These are phyloP conservation scores for Rugonectria rugulosa DNA, from an alignment of 2,329 filamentous ascomycete species.

Conservation along the genomic window DNA sequence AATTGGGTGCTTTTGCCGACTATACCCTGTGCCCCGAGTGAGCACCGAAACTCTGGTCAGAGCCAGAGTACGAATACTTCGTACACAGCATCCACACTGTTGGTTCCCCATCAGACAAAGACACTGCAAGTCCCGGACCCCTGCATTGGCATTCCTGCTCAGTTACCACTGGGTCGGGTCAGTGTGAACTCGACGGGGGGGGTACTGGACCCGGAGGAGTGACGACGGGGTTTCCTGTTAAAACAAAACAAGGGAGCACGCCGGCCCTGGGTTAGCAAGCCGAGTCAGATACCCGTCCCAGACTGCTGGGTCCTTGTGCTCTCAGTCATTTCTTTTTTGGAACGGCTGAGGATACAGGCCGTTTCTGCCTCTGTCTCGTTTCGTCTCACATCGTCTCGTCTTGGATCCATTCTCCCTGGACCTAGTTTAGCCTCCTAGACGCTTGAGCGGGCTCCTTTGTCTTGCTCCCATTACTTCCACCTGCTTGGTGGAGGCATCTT, in stretches of 20 bases:
- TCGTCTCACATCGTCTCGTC: neutral
- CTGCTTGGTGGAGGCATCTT: conserved; percentile 9
- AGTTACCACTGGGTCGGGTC: conserved; percentile 21
- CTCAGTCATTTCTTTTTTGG: conserved; percentile 18
- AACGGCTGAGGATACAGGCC: neutral
- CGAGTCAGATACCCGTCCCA: conserved; percentile 42
- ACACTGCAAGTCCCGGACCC: neutral
- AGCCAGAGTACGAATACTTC: conserved; percentile 9
- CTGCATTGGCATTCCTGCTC: neutral
- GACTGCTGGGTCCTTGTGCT: conserved; percentile 37
- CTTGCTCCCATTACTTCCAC: neutral
- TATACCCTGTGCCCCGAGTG: conserved; percentile 5
- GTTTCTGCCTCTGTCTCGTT: conserved; percentile 22
- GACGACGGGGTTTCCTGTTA: conserved; percentile 7
- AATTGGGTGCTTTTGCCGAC: neutral
- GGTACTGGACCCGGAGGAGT: conserved; percentile 10
- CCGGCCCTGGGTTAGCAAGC: conserved; percentile 28
- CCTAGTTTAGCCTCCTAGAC: neutral
- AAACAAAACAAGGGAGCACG: conserved; percentile 13
- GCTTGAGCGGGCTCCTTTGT: neutral
- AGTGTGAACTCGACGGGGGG: neutral
- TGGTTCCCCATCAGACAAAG: neutral
- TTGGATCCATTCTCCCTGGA: neutral
- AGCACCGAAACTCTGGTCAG: conserved; percentile 1
- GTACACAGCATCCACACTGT: neutral